These are phyloP conservation scores for Talaromyces pinophilus DNA, from an alignment of 2,329 filamentous ascomycete species.

Conservation along the genomic window DNA sequence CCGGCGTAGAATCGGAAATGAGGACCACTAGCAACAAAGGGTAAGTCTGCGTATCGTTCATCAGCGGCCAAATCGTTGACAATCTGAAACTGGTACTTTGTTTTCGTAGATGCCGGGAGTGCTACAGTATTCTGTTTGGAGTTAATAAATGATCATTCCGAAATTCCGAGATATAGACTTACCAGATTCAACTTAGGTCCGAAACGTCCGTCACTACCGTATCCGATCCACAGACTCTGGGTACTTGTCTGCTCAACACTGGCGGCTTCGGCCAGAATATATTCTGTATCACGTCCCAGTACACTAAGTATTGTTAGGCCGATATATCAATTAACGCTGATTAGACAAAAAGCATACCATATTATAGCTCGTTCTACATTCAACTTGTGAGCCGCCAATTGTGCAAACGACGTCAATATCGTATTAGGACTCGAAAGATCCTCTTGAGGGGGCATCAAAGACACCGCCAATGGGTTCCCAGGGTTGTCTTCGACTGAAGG, in stretches of 20 bases:
- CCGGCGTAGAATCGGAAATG: slow-evolving; percentile 57
- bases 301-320: slow-evolving; percentile 32
- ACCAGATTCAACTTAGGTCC: slow-evolving; percentile 39
- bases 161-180: slow-evolving; percentile 20
- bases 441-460: slow-evolving; percentile 27
- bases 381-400: slow-evolving; percentile 38
- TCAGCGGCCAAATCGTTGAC: slow-evolving; percentile 45
- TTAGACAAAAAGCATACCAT: slow-evolving; percentile 29
- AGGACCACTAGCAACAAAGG: slow-evolving; percentile 39
- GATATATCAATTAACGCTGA: background rate
- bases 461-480: slow-evolving; percentile 15
- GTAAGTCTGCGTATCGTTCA: slow-evolving; percentile 40
- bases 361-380: slow-evolving; percentile 43
- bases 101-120: slow-evolving; percentile 32
- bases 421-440: slow-evolving; percentile 37
- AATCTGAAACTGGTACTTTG: slow-evolving; percentile 35
- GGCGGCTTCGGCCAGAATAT: slow-evolving; percentile 55
- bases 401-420: slow-evolving; percentile 40
- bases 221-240: slow-evolving; percentile 36
- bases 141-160: background rate
- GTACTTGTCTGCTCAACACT: slow-evolving; percentile 36
- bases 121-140: slow-evolving; percentile 36
- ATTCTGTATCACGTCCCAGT: slow-evolving; percentile 52
- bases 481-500: slow-evolving; percentile 18
- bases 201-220: slow-evolving; percentile 34